phyloP scores from a whole-genome alignment of 768 basidiomycete species.

The Boletus edulis region DNA sequence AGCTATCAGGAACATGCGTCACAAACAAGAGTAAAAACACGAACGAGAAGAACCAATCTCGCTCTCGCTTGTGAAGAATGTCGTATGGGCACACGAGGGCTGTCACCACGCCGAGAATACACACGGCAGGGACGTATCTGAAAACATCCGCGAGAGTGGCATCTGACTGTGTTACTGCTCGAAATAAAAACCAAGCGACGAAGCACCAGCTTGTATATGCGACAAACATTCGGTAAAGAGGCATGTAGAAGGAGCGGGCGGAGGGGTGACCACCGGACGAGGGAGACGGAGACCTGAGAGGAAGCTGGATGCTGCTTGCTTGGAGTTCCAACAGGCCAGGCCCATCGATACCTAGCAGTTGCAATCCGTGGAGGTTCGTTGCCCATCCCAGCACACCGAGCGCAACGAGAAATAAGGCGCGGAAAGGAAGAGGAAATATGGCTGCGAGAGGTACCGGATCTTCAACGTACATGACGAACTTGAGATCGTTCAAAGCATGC shows the following conservation, averaged over 20 bases:
- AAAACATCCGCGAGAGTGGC: constrained; percentile 64
- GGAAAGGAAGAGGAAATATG: constrained; percentile 86
- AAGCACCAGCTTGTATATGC: constrained; percentile 62
- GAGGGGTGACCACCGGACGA: constrained; percentile 22
- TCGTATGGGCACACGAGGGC: constrained; percentile 67
- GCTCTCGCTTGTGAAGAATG: constrained; percentile 63
- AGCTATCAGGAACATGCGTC: neutral
- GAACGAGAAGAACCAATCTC: constrained; percentile 77
- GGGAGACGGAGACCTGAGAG: constrained; percentile 21
- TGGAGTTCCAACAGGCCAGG: constrained; percentile 65
- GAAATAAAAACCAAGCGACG: constrained; percentile 67
- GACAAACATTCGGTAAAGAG: constrained; percentile 66
- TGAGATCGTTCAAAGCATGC: constrained; percentile 3
- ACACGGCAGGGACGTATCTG: constrained; percentile 73
- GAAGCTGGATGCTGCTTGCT: constrained; percentile 9
- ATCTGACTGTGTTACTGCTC: constrained; percentile 56
- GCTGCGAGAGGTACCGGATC: constrained; percentile 49
- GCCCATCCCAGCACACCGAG: constrained; percentile 90
- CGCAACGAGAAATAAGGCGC: constrained; percentile 77
- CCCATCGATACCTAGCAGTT: constrained; percentile 71
- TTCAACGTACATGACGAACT: constrained; percentile 31
- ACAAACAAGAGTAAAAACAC: constrained; percentile 28
- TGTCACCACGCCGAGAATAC: constrained; percentile 54
- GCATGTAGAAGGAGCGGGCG: constrained; percentile 44
- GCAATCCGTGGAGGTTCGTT: constrained; percentile 84